Base-by-base conservation (phyloP, 257 asterid genomes). In the Solanum pimpinellifolium region DNA sequence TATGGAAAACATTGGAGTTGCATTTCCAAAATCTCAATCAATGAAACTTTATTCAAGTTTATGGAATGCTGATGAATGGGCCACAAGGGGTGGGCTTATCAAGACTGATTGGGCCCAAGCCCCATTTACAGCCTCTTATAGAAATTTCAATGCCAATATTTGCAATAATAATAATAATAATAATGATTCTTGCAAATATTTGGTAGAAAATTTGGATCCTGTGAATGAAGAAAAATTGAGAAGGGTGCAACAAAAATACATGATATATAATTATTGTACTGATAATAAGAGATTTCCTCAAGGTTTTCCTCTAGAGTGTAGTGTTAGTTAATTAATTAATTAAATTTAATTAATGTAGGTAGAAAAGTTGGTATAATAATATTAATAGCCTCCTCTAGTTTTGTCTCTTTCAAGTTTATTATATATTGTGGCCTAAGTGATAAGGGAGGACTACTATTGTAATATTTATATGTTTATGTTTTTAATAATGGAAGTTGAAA, bases 11-110 rank as follows among this genome's bases (percentile, higher is more conserved):
- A 56, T 11, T 2, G 95, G 95, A 7, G 93, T 93, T 23, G 81
- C 83, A 35, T 92, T 92, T 68, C 96, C 98, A 1, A 87, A 88
- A 15, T 72, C 12, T 20, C 98, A 93, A 85, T 83, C 93, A 1
- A 94, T 94, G 98, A 92, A 62, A 86, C 46, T 90, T 9, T 88
- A 90, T 33, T 88, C 92, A 0, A 94, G 98, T 88, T 82, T 94
- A 4, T 94, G 94, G 94, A 88, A 94, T 33, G 98, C 96, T 0
- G 95, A 93, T 62, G 87, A 94, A 75, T 93, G 96, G 98, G 98
- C 98, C 25, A 93, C 98, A 0, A 90, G 94, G 88, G 96, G 95
- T 12, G 98, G 98, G 39, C 88, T 89, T 0, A 83, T 94, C 88
- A 94, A 94, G 89, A 92, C 90, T 4, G 96, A 94, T 12, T 93